Conservation (phyloP, 192 early-diverging fungal genomes). For the Coemansia sp. region DNA sequence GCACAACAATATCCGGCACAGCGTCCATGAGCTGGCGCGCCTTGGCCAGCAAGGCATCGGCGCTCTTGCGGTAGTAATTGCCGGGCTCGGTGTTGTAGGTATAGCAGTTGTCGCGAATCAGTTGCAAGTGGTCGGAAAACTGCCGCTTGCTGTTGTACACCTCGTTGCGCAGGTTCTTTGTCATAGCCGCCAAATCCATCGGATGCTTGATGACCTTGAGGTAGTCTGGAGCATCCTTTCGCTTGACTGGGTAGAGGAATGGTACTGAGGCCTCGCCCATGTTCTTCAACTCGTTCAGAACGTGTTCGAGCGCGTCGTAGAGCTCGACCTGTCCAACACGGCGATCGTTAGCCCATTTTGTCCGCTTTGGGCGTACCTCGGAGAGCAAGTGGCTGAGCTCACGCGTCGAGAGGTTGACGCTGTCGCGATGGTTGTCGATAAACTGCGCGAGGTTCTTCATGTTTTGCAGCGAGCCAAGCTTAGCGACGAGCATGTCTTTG, state of each 20-base stretch:
- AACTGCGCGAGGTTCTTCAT: constrained; percentile 75
- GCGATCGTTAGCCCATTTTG: constrained; percentile 90
- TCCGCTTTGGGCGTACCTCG: constrained; percentile 76
- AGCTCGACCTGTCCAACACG: constrained; percentile 87
- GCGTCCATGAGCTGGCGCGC: constrained; percentile 72
- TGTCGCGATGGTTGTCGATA: constrained; percentile 71
- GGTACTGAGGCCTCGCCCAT: constrained; percentile 82
- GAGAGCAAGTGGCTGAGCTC: constrained; percentile 76
- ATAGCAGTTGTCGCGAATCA: constrained; percentile 94
- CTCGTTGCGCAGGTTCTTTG: constrained; percentile 80
- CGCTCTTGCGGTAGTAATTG: constrained; percentile 87
- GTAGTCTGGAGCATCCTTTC: constrained; percentile 92
- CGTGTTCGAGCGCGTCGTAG: constrained; percentile 87
- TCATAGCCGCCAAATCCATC: constrained; percentile 93
- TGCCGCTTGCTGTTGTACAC: constrained; percentile 86
- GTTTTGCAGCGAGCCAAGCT: constrained; percentile 48
- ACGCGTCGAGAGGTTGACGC: constrained; percentile 64
- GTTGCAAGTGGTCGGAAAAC: constrained; percentile 83
- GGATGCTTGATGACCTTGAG: constrained; percentile 91
- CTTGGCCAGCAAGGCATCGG: constrained; percentile 77
- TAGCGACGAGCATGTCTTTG: constrained; percentile 52
- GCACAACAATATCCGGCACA: constrained; percentile 84
- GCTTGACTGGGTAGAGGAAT: constrained; percentile 85
- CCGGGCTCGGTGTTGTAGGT: constrained; percentile 87
- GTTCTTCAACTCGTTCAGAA: constrained; percentile 78